These are phyloP conservation scores for Alternaria dauci DNA, from an alignment of 2,329 filamentous ascomycete genomes.

Conservation along the genomic window DNA sequence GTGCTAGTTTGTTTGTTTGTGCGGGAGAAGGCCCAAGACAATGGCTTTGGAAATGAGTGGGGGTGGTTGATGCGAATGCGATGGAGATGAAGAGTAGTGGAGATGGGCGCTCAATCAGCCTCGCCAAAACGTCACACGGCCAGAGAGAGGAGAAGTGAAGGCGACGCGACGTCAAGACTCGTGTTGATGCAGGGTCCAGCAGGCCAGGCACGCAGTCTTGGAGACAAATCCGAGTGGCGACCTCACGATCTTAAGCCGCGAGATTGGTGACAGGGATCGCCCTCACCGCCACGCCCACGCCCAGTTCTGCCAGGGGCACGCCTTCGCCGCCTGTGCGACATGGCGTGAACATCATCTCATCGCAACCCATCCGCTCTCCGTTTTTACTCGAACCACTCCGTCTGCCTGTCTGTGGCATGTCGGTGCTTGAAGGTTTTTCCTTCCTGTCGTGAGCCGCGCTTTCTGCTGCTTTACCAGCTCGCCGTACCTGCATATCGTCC, in stretches of 20 bases:
- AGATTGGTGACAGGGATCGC: conserved; percentile 23
- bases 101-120: conserved; percentile 1
- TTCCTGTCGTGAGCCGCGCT: neutral
- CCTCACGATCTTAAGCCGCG: conserved; percentile 36
- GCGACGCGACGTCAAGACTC: neutral
- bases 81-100: neutral
- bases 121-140: conserved; percentile 16
- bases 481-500: neutral
- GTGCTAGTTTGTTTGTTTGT: neutral
- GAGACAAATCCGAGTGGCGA: conserved; percentile 27
- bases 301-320: conserved; percentile 36
- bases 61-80: neutral
- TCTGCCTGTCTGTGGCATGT: neutral
- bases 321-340: conserved; percentile 9
- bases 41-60: neutral
- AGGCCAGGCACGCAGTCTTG: neutral
- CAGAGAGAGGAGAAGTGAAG: conserved; percentile 10
- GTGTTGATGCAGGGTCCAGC: conserved; percentile 14
- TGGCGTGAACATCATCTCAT: conserved; percentile 47
- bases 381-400: neutral
- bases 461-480: neutral
- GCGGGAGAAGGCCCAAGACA: neutral
- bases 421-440: neutral
- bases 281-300: conserved; percentile 12
- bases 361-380: neutral